Evolutionary conservation across 768 basidiomycete species (phyloP).

Genomic region (Boletus rubroflammeus): DNA sequence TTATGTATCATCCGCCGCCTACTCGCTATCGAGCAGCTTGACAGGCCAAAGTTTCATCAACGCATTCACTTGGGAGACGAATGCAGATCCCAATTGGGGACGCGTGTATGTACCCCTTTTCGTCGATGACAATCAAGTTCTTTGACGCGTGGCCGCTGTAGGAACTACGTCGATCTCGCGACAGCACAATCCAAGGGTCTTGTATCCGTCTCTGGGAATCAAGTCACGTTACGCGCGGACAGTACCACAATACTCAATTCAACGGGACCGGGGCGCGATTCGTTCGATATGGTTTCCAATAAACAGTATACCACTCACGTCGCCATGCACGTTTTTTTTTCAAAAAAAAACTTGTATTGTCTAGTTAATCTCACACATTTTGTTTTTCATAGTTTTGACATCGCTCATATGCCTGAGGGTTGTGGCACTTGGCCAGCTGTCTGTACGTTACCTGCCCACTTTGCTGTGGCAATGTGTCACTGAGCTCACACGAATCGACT

Average conservation of each 20-base stretch:
- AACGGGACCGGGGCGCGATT: conserved; percentile 33
- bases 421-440: conserved; percentile 40
- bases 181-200: conserved; percentile 57
- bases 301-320: conserved; percentile 34
- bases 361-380: background rate
- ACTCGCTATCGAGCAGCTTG: conserved; percentile 43
- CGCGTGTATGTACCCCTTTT: conserved; percentile 18
- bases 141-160: conserved; percentile 10
- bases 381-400: conserved; percentile 29
- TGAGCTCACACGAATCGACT: background rate
- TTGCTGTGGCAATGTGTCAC: background rate
- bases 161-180: conserved; percentile 42
- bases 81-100: conserved; percentile 30
- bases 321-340: conserved; percentile 21
- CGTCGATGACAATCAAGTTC: background rate
- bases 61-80: conserved; percentile 27
- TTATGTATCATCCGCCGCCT: conserved; percentile 38
- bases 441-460: conserved; percentile 23
- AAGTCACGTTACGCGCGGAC: conserved; percentile 35
- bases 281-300: conserved; percentile 33
- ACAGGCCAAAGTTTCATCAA: conserved; percentile 48
- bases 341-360: rapidly evolving
- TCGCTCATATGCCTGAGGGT: conserved; percentile 37
- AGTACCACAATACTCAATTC: conserved; percentile 30
- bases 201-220: conserved; percentile 49